Conservation (phyloP, 2,329 filamentous ascomycete species). For the Sordariomycetes sp. region DNA sequence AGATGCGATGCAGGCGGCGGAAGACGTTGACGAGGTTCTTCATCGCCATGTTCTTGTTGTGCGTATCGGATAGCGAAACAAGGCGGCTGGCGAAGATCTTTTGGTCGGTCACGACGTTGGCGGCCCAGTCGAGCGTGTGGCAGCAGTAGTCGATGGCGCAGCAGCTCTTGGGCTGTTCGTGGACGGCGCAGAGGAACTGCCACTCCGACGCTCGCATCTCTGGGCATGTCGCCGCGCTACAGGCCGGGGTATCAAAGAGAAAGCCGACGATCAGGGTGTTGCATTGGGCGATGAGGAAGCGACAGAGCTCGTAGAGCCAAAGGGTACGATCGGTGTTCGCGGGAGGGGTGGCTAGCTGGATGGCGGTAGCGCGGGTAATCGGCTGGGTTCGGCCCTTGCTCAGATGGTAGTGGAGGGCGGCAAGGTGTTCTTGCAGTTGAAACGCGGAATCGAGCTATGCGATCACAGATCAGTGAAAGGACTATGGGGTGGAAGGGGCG, state of each 20-base stretch:
- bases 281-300: slow-evolving; percentile 88
- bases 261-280: slow-evolving; percentile 89
- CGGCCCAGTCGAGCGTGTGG: slow-evolving; percentile 96
- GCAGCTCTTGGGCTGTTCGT: slow-evolving; percentile 92
- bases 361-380: slow-evolving; percentile 65
- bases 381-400: slow-evolving; percentile 58
- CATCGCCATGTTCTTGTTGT: slow-evolving; percentile 53
- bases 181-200: slow-evolving; percentile 97
- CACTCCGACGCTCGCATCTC: slow-evolving; percentile 99
- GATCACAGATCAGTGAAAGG: neutral
- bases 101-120: slow-evolving; percentile 83
- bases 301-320: slow-evolving; percentile 96
- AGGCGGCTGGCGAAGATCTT: slow-evolving; percentile 92
- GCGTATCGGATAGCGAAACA: slow-evolving; percentile 40
- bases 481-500: neutral
- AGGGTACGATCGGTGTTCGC: slow-evolving; percentile 73
- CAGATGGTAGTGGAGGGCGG: slow-evolving; percentile 77
- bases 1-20: slow-evolving; percentile 86
- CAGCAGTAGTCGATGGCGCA: slow-evolving; percentile 99
- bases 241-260: slow-evolving; percentile 82
- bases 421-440: slow-evolving; percentile 93
- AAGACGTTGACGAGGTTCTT: slow-evolving; percentile 94
- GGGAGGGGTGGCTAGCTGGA: slow-evolving; percentile 68
- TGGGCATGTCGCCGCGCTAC: slow-evolving; percentile 79
- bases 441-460: slow-evolving; percentile 87